Conservation (phyloP, 2,329 filamentous ascomycete species). For the Colletotrichum destructivum region DNA sequence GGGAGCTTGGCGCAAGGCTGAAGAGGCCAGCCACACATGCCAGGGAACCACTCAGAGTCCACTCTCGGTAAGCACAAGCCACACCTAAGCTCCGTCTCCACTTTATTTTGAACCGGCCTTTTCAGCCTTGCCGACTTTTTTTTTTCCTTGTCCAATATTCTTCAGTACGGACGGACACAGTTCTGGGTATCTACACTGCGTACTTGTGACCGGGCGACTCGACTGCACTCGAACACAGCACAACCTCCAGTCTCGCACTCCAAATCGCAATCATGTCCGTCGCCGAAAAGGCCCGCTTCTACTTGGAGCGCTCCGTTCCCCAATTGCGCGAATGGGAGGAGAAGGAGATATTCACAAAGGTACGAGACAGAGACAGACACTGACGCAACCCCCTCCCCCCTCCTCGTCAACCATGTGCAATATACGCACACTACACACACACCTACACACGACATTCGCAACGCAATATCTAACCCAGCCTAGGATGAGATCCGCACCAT, state of each 20-base stretch:
- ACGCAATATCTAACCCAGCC: slow-evolving; percentile 23
- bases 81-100: slow-evolving; percentile 18
- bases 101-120: slow-evolving; percentile 28
- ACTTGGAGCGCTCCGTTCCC: slow-evolving; percentile 91
- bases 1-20: slow-evolving; percentile 37
- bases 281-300: slow-evolving; percentile 95
- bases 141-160: slow-evolving; percentile 33
- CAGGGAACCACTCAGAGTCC: slow-evolving; percentile 9
- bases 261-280: slow-evolving; percentile 57
- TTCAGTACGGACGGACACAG: neutral
- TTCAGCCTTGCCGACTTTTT: slow-evolving; percentile 44
- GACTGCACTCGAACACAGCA: slow-evolving; percentile 3
- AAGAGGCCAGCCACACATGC: neutral
- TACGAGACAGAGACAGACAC: slow-evolving; percentile 53
- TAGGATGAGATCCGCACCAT: slow-evolving; percentile 93
- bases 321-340: slow-evolving; percentile 93
- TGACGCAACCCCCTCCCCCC: slow-evolving; percentile 42
- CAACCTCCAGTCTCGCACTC: neutral
- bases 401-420: neutral
- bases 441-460: neutral
- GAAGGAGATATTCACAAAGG: slow-evolving; percentile 90
- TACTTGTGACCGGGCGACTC: slow-evolving; percentile 14
- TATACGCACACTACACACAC: too few species aligned
- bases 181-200: neutral
- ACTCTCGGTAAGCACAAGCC: neutral